These are phyloP conservation scores for Fusarium albidum DNA, from an alignment of 2,329 filamentous ascomycete genomes.

Conservation along the genomic window DNA sequence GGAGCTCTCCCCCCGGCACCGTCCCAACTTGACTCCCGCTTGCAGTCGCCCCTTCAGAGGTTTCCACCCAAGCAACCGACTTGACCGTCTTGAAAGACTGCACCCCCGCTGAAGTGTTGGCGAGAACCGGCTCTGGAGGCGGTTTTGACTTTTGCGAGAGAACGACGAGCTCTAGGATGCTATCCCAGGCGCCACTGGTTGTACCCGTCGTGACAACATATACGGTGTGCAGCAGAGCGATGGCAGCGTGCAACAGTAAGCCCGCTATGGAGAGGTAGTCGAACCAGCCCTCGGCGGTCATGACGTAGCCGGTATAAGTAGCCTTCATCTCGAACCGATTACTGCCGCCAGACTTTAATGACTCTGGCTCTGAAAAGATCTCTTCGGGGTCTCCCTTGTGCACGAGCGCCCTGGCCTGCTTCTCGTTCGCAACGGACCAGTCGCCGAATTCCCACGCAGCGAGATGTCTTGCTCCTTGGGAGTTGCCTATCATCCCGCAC, in stretches of 20 bases:
- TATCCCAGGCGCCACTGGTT: not conserved
- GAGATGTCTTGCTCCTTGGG: not conserved
- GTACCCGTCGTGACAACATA: not conserved
- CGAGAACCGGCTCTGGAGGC: not conserved
- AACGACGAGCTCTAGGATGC: slow-evolving; percentile 1
- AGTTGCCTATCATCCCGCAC: not conserved
- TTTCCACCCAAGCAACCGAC: not conserved
- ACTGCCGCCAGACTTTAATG: not conserved
- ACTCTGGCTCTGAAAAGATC: not conserved
- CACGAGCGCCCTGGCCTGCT: not conserved
- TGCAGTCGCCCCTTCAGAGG: not conserved
- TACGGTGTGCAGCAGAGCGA: not conserved
- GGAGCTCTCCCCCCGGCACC: not conserved
- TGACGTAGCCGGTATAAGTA: not conserved
- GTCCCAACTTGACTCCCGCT: not conserved
- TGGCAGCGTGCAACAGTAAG: not conserved
- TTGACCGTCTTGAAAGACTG: not conserved
- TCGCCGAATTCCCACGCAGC: not conserved
- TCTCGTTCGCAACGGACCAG: not conserved
- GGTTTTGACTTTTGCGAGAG: not conserved
- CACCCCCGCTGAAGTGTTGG: not conserved
- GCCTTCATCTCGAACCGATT: not conserved
- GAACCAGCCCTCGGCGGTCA: not conserved
- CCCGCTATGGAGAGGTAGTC: not conserved
- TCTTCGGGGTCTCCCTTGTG: not conserved